A percentile compares a stretch with the other conserved stretches of the same genome.
Evolutionary conservation across 805 yeast species (phyloP).

Genomic region (Starmerella potacharoeniae): DNA sequence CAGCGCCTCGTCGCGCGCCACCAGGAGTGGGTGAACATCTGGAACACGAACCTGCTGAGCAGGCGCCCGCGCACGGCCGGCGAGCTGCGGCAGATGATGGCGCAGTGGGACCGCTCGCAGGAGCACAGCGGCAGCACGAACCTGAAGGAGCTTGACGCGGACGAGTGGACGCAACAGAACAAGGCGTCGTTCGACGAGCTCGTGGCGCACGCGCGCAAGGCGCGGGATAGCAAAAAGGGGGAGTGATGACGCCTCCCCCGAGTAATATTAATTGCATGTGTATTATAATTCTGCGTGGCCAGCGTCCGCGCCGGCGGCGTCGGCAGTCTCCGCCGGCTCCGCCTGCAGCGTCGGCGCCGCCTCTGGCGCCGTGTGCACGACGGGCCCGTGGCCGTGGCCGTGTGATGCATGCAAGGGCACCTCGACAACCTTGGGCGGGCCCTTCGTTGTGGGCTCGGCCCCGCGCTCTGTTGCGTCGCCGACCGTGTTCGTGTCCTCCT

Average conservation of each 20-base stretch:
- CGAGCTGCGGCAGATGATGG: conserved; percentile 44
- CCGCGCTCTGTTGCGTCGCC: background rate
- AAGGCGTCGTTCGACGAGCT: conserved; percentile 21
- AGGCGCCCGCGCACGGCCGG: conserved; percentile 48
- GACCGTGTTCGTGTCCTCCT: background rate
- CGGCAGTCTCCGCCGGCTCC: background rate
- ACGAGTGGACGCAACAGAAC: conserved; percentile 14
- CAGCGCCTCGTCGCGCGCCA: conserved; percentile 56
- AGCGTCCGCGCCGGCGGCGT: conserved; percentile 6
- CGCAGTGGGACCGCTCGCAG: conserved; percentile 26
- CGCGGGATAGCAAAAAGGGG: background rate
- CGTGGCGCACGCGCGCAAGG: conserved; percentile 12
- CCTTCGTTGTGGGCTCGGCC: background rate
- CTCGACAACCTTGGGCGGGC: background rate
- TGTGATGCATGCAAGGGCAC: background rate
- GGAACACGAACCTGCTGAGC: conserved; percentile 74
- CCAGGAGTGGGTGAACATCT: conserved; percentile 61
- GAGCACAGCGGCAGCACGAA: conserved; percentile 6
- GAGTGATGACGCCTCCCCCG: background rate
- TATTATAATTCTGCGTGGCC: background rate
- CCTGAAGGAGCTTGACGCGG: conserved; percentile 16
- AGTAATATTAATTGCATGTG: background rate
- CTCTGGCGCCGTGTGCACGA: background rate
- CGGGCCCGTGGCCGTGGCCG: conserved; percentile 11
- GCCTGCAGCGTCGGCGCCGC: background rate